phyloP scores from a whole-genome alignment of 257 asterid species.

The Gentiana macrophylla region DNA sequence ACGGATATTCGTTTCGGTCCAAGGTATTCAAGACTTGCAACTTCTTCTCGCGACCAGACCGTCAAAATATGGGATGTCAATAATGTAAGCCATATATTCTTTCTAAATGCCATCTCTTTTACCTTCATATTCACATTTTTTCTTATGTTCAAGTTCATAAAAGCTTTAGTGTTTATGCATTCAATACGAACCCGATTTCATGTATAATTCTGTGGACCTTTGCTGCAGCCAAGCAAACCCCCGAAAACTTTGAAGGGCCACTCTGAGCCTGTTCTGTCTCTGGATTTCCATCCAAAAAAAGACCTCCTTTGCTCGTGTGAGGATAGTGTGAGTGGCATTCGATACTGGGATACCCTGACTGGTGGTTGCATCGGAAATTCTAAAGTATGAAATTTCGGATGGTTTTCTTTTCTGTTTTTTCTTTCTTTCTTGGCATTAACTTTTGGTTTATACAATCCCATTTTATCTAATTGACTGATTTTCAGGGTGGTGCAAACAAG shows the following conservation, averaged over 20 bases:
- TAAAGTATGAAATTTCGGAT: constrained; percentile 9
- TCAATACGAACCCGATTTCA: not conserved
- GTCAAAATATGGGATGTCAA: constrained; percentile 28
- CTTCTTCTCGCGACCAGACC: constrained; percentile 25
- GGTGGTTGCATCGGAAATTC: constrained; percentile 25
- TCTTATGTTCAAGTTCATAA: too few relatives aligned
- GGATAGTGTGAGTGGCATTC: constrained; percentile 20
- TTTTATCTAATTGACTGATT: not conserved
- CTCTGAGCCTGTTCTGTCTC: constrained; percentile 22
- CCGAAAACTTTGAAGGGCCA: constrained; percentile 25
- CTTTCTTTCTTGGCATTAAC: not conserved
- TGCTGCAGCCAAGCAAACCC: constrained; percentile 20
- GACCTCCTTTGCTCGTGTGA: constrained; percentile 25
- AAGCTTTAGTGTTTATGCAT: too few relatives aligned
- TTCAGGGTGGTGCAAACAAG: constrained; percentile 25
- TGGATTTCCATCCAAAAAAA: constrained; percentile 29
- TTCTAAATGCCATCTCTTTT: too few relatives aligned
- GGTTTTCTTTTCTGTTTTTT: not conserved
- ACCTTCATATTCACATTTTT: too few relatives aligned
- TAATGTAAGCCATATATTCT: constrained; percentile 10
- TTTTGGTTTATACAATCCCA: not conserved
- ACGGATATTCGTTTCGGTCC: constrained; percentile 29
- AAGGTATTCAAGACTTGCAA: constrained; percentile 19
- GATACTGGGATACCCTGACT: constrained; percentile 26
- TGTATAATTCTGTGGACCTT: not conserved